A percentile compares a stretch with the other conserved stretches of the same genome.
These are phyloP conservation scores for Fraxinus quadrangulata DNA, from an alignment of 257 asterid species.

Conservation along the genomic window DNA sequence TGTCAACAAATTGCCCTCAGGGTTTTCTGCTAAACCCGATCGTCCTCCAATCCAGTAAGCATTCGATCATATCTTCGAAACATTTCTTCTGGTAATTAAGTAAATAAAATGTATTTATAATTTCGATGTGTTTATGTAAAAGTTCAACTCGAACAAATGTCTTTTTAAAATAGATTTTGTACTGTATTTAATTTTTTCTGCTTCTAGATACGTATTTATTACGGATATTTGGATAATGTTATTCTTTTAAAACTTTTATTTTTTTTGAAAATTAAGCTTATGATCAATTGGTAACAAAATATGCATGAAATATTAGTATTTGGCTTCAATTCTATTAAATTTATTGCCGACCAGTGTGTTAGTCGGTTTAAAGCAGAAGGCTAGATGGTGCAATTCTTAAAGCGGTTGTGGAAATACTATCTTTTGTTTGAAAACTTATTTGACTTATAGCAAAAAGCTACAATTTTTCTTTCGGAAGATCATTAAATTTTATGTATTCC, in stretches of 20 bases:
- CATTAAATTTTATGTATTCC: slow-evolving; percentile 14
- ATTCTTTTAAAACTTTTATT: not conserved
- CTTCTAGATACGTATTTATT: not conserved
- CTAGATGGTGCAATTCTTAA: not conserved
- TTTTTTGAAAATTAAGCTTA: not conserved
- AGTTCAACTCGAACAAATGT: not conserved
- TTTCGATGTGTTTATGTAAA: not conserved
- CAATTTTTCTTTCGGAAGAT: not conserved
- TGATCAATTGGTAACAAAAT: not conserved
- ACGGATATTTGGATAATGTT: not conserved
- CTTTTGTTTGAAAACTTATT: not conserved
- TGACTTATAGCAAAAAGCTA: not conserved
- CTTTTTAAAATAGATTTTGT: not conserved
- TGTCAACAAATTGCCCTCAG: slow-evolving; percentile 45
- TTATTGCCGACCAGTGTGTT: no score
- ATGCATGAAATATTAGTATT: not conserved
- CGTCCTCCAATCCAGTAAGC: slow-evolving; percentile 74
- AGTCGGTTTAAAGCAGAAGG: not conserved
- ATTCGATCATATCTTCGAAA: slow-evolving; percentile 9
- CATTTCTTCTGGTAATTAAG: not conserved
- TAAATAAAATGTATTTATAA: not conserved
- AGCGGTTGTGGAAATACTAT: not conserved
- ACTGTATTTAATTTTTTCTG: not conserved
- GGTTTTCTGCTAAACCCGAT: slow-evolving; percentile 67
- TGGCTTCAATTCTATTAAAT: slow-evolving; percentile 1